phyloP scores from a whole-genome alignment of 2,329 filamentous ascomycete genomes.

The Claviceps fusiformis region DNA sequence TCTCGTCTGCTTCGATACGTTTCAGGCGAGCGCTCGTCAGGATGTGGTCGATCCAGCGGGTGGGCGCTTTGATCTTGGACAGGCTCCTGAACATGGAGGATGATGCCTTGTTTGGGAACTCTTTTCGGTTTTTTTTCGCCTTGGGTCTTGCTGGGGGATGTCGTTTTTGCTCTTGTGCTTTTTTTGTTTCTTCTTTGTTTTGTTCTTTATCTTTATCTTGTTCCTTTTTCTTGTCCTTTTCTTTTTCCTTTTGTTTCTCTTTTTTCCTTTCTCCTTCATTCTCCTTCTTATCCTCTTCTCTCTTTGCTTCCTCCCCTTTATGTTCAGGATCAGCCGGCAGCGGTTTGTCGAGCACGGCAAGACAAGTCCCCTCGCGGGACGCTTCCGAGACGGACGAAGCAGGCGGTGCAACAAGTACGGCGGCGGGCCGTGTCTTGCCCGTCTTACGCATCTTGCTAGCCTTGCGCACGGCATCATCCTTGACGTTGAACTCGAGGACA shows the following conservation, averaged over 20 bases:
- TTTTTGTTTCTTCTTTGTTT: background rate
- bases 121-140: background rate
- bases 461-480: constrained; percentile 17
- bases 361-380: background rate
- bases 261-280: background rate
- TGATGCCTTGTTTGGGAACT: background rate
- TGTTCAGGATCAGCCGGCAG: constrained; percentile 12
- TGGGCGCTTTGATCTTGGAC: constrained; percentile 9
- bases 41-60: constrained; percentile 43
- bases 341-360: background rate
- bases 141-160: background rate
- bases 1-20: constrained; percentile 44
- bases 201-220: background rate
- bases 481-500: constrained; percentile 24
- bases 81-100: background rate
- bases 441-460: constrained; percentile 8
- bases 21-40: constrained; percentile 41
- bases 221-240: background rate
- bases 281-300: background rate
- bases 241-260: constrained; percentile 4
- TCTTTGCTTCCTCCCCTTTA: constrained; percentile 4
- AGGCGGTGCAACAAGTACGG: too few relatives aligned
- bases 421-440: constrained; percentile 1
- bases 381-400: background rate
- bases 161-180: background rate